Evolutionary conservation across 192 early-diverging fungal species (phyloP).

Genomic region (Chytriomyces sp.): DNA sequence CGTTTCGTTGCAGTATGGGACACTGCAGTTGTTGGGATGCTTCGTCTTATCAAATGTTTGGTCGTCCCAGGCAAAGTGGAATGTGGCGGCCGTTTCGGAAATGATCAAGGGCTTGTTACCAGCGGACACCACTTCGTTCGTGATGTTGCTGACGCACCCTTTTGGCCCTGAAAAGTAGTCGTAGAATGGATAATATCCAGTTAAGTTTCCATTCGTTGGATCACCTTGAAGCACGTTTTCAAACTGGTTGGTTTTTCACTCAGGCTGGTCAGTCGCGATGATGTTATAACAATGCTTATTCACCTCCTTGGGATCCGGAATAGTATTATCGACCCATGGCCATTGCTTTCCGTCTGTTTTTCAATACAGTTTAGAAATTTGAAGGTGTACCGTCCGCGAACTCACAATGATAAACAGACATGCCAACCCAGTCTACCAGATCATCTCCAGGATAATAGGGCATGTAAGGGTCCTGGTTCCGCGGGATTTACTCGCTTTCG

Average conservation of each 20-base stretch:
- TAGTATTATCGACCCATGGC: slow-evolving; percentile 17
- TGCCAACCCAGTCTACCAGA: slow-evolving; percentile 32
- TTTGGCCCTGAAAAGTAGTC: slow-evolving; percentile 9
- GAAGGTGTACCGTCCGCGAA: neutral
- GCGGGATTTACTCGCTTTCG: neutral
- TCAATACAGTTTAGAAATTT: neutral
- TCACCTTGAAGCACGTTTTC: slow-evolving; percentile 19
- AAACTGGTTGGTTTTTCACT: no score
- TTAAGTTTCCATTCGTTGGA: neutral
- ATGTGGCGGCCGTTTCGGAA: slow-evolving; percentile 12
- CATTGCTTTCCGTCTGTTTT: neutral
- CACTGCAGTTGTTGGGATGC: neutral
- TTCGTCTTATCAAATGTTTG: neutral
- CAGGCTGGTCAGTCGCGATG: neutral
- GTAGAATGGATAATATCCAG: slow-evolving; percentile 32
- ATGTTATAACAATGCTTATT: neutral
- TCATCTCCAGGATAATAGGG: slow-evolving; percentile 30
- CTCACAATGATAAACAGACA: slow-evolving; percentile 31
- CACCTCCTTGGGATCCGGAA: slow-evolving; percentile 12
- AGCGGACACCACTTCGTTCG: neutral
- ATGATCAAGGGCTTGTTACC: slow-evolving; percentile 27
- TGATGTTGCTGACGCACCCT: slow-evolving; percentile 1
- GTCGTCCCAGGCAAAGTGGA: slow-evolving; percentile 2
- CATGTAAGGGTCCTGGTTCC: slow-evolving; percentile 18
- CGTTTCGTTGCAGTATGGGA: neutral